phyloP scores from a whole-genome alignment of 352 stramenopile species.

The Pythium angustatum region DNA sequence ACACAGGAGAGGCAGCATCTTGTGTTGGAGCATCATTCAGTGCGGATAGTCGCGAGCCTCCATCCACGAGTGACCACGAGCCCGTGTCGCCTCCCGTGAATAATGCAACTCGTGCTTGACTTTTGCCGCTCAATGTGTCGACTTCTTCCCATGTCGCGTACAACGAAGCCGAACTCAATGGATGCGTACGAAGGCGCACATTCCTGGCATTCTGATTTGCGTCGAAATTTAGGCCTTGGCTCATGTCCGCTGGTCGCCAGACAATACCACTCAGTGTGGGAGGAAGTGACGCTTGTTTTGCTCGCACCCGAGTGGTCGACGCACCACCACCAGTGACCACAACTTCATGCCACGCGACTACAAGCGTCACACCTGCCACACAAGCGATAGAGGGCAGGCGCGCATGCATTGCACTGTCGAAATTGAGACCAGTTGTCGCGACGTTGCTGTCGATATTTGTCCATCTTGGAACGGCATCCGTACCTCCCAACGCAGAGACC shows the following conservation, averaged over 20 bases:
- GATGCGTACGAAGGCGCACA: slow-evolving; percentile 36
- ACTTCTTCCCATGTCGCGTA: slow-evolving; percentile 61
- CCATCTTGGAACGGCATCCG: slow-evolving; percentile 42
- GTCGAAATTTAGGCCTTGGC: slow-evolving; percentile 51
- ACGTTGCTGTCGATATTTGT: slow-evolving; percentile 53
- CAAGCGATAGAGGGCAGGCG: slow-evolving; percentile 45
- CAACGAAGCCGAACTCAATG: slow-evolving; percentile 25
- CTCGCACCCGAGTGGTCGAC: slow-evolving; percentile 36
- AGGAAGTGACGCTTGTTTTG: slow-evolving; percentile 10
- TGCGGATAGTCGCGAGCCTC: slow-evolving; percentile 32
- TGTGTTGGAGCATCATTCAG: slow-evolving; percentile 45
- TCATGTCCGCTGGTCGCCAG: slow-evolving; percentile 43
- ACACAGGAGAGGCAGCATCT: slow-evolving; percentile 32
- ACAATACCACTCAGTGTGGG: not conserved
- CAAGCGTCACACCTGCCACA: slow-evolving; percentile 30
- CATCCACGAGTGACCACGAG: slow-evolving; percentile 50
- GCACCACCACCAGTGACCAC: slow-evolving; percentile 11
- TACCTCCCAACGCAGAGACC: slow-evolving; percentile 47
- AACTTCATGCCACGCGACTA: slow-evolving; percentile 60
- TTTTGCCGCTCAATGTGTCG: slow-evolving; percentile 22
- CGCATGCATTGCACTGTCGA: slow-evolving; percentile 32
- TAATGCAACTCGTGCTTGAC: slow-evolving; percentile 48
- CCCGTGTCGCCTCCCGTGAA: slow-evolving; percentile 22
- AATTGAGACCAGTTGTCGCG: slow-evolving; percentile 41
- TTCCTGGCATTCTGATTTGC: slow-evolving; percentile 40